Evolutionary conservation across 2,329 filamentous ascomycete genomes (phyloP), one percentile per base, ranked within the genome.

Genomic region (Phymatotrichopsis omnivora): DNA sequence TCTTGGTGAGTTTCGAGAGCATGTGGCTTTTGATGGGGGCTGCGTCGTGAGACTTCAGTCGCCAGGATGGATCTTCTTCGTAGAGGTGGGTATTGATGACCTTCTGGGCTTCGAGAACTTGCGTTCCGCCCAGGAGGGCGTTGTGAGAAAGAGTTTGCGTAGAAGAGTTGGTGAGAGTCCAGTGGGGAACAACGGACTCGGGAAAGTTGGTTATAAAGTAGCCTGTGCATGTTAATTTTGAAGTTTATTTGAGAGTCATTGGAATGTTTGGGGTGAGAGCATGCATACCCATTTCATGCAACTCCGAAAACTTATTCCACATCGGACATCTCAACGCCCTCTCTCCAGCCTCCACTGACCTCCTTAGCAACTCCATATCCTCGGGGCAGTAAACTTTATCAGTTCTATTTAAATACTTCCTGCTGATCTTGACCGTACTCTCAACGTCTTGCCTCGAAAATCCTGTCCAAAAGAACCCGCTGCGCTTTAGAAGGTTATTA

Each of bases 391-490:
- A 78, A 0, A 64, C 65, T 0, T 82, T 70, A 8, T 71, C 69
- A 22, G 75, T 70, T 43, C 81, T 76, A 2, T 65, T 61, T 10
- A 93, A 59, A 56, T 94, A 94, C 27, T 69, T 68, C 40, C 73
- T 68, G 1, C 81, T 80, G 25, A 76, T 78, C 22, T 81, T 70
- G 1, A 91, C 62, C 0, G 82, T 75, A 22, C 68, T 74, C 2
- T 63, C 51, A 3, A 94, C 73, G 45, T 86, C 76, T 1, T 69
- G 65, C 0, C 67, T 63, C 0, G 76, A 75, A 57, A 82, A 86
- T 36, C 86, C 87, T 0, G 80, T 80, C 64, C 84, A 87, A 8
- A 76, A 78, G 62, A 89, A 93, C 59, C 94, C 93, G 37, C 82
- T 85, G 5, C 84, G 80, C 59, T 91, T 82, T 14, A 85, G 76